phyloP scores from a whole-genome alignment of 495 filamentous ascomycete species.

The Xylaria palmicola region DNA sequence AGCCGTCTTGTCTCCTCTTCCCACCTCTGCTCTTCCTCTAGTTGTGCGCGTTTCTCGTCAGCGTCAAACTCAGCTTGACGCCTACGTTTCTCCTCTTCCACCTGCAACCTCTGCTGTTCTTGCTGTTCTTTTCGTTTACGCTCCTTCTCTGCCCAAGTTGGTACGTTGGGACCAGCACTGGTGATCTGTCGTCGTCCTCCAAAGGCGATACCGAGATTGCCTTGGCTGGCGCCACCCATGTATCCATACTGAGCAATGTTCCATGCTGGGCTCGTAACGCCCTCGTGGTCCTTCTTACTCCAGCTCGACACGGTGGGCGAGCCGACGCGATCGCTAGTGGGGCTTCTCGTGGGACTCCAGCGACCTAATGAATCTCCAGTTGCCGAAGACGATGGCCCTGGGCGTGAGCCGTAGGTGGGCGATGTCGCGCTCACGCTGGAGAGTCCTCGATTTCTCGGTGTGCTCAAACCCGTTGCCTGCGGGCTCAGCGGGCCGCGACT shows the following conservation, averaged over 20 bases:
- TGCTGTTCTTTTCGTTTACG: constrained; percentile 52
- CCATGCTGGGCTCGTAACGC: constrained; percentile 84
- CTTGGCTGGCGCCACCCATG: constrained; percentile 96
- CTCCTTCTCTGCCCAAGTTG: constrained; percentile 61
- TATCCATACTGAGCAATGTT: constrained; percentile 99
- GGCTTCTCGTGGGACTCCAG: constrained; percentile 62
- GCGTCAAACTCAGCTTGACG: constrained; percentile 62
- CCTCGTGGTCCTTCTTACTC: constrained; percentile 82
- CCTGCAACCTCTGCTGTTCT: constrained; percentile 59
- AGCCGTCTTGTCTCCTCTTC: constrained; percentile 70
- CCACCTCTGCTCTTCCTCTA: constrained; percentile 76
- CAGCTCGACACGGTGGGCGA: constrained; percentile 72
- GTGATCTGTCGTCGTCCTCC: constrained; percentile 93
- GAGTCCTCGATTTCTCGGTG: constrained; percentile 56
- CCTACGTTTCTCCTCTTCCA: constrained; percentile 64
- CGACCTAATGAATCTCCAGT: constrained; percentile 55
- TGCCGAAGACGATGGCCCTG: constrained; percentile 43
- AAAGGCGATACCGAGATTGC: constrained; percentile 89
- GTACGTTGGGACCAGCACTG: constrained; percentile 72
- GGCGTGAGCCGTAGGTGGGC: constrained; percentile 44
- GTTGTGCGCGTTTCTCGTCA: constrained; percentile 65
- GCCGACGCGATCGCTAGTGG: constrained; percentile 34
- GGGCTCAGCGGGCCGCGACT: constrained; percentile 68
- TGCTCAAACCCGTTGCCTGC: constrained; percentile 59
- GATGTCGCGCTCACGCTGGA: constrained; percentile 69